Conservation (phyloP, 805 yeast species). For the Blastobotrys mokoenaii region DNA sequence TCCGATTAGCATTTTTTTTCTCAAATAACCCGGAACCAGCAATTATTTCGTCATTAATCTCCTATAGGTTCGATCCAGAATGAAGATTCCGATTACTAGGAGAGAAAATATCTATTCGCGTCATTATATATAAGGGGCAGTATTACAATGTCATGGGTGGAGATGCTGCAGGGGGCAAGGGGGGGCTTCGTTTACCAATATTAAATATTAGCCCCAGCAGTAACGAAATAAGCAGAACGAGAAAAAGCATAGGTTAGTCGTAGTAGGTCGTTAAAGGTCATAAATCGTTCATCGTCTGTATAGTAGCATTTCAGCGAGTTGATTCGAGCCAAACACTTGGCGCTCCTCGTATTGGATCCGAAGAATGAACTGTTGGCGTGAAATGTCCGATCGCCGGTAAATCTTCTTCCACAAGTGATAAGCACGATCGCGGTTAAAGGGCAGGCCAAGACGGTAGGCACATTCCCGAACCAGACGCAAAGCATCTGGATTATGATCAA, state of each 20-base stretch:
- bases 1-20: too few species aligned
- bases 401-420: constrained; percentile 5
- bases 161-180: background rate
- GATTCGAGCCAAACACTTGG: constrained; percentile 7
- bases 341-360: constrained; percentile 8
- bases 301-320: constrained; percentile 8
- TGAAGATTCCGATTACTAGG: too few species aligned
- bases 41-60: too few species aligned
- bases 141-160: background rate
- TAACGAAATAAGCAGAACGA: too few species aligned
- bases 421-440: constrained; percentile 3
- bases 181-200: background rate
- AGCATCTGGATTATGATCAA: constrained; percentile 4
- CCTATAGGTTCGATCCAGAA: too few species aligned
- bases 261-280: background rate
- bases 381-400: constrained; percentile 8
- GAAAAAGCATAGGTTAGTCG: background rate
- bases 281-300: background rate
- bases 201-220: background rate
- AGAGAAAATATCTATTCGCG: background rate
- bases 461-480: constrained; percentile 2
- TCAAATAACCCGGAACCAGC: too few species aligned
- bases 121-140: background rate
- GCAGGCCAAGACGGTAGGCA: constrained; percentile 4
- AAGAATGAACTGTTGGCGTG: constrained; percentile 6